phyloP scores from a whole-genome alignment of 192 early-diverging fungal genomes.

The Coemansia sp. region DNA sequence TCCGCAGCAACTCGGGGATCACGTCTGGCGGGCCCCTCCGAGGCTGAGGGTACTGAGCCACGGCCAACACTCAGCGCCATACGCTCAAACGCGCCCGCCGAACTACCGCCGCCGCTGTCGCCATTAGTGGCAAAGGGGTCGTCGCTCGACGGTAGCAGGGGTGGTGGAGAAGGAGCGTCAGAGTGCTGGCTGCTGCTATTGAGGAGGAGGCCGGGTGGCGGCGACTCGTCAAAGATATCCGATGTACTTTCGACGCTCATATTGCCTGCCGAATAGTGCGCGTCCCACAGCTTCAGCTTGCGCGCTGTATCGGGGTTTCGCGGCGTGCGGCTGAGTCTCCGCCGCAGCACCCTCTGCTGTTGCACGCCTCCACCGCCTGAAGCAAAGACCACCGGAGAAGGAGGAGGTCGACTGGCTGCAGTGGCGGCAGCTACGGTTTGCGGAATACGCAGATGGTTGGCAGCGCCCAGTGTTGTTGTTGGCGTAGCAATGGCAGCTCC shows the following conservation, averaged over 20 bases:
- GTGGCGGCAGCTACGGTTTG: no score
- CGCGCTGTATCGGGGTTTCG: slow-evolving; percentile 20
- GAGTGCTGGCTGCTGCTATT: no score
- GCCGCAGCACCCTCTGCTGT: slow-evolving; percentile 9
- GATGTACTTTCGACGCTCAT: not conserved
- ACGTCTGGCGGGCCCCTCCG: not conserved
- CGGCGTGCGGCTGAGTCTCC: slow-evolving; percentile 2
- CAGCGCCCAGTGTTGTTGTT: no score
- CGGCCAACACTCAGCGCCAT: slow-evolving; percentile 3
- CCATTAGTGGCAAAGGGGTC: slow-evolving; percentile 8
- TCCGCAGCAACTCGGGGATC: slow-evolving; percentile 1
- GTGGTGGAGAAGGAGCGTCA: no score
- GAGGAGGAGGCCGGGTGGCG: slow-evolving; percentile 11
- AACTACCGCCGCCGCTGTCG: not conserved
- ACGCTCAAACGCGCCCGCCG: not conserved
- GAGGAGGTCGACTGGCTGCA: no score
- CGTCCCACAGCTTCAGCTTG: slow-evolving; percentile 41
- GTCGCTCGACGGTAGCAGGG: no score
- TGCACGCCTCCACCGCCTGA: not conserved
- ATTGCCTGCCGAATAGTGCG: slow-evolving; percentile 24
- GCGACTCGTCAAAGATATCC: slow-evolving; percentile 28
- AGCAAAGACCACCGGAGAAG: not conserved
- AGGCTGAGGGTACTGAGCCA: no score
- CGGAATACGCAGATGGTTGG: no score
- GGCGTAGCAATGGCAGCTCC: no score